Base-by-base conservation (phyloP, 75 land plant genomes). In the Azolla pinnata region DNA sequence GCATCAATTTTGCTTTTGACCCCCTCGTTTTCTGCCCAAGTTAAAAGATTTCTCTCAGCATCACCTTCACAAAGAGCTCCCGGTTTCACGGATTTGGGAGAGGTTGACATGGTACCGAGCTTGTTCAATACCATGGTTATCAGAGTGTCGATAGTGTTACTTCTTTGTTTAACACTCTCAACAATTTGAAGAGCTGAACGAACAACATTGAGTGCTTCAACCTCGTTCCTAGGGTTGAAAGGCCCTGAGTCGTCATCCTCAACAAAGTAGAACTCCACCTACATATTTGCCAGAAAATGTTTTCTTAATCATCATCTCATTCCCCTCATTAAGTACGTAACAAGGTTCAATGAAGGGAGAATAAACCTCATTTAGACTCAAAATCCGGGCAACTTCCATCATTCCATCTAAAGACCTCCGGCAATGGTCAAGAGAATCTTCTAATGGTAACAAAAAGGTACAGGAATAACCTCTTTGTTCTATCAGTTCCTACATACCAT, bases 1-100 rank as follows among this genome's bases (percentile, higher is more conserved):
- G 82, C 76, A 48, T 67, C 54, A 52, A 85, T 21, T 48, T 73
- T 85, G 42, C 69, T 61, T 56, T 34, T 68, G 7, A 73, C 76
- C 47, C 86, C 89, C 57, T 85, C 65, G 34, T 31, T 59, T 49
- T 33, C 54, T 46, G 77, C 89, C 89, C 89, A 85, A 14, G 82
- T 33, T 24, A 82, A 17, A 12, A 85, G 45, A 19, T 29, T 8
- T 3, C 62, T 63, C 52, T 81, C 84, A 54, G 72, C 64, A 0
- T 61, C 72, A 64, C 58, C 57, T 26, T 16, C 56, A 29, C 27
- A 53, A 27, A 59, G 45, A 29, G 40, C 47, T 25, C 54, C 53
- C 12, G 19, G 57, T 57, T 46, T 23, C 17, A 46, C 49, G 14
- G 2, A 18, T 4, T 46, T 23, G 21, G 2, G 23, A n/a, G n/a